Percentiles rank a stretch among this genome's conserved stretches.
Evolutionary conservation across 2,329 filamentous ascomycete genomes (phyloP).

Genomic region (Phaeoacremonium minimum): DNA sequence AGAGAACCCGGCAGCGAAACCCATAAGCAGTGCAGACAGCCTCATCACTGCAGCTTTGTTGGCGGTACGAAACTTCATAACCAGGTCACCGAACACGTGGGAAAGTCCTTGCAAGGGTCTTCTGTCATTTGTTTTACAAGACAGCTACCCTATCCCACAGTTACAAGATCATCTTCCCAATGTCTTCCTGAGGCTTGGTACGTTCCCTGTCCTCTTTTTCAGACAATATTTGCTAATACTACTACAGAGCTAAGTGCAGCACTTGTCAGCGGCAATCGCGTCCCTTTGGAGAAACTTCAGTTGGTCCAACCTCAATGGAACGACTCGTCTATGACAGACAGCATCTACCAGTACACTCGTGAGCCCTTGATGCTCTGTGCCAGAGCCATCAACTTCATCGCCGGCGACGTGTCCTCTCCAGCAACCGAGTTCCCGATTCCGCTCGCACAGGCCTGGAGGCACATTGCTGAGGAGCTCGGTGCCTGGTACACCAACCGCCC

Average conservation of each 20-base stretch:
- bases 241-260: conserved; percentile 20
- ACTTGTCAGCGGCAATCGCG: conserved; percentile 18
- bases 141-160: too few species aligned
- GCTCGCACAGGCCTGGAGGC: conserved; percentile 22
- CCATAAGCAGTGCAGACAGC: not conserved
- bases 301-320: conserved; percentile 1
- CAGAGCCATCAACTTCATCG: conserved; percentile 26
- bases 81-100: not conserved
- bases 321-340: conserved; percentile 10
- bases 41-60: not conserved
- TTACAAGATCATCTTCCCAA: too few species aligned
- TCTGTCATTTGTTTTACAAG: too few species aligned
- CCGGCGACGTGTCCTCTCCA: conserved; percentile 17
- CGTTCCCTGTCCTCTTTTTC: too few species aligned
- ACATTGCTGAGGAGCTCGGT: conserved; percentile 21
- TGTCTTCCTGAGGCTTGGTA: too few species aligned
- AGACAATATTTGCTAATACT: not conserved
- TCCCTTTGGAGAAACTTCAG: conserved; percentile 11
- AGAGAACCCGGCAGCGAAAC: too few species aligned
- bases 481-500: conserved; percentile 26
- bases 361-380: conserved; percentile 26
- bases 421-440: not conserved
- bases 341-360: conserved; percentile 11
- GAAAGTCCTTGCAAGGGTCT: not conserved
- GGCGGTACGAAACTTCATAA: not conserved